Percentiles rank a stretch among this genome's conserved stretches.
Evolutionary conservation across 805 yeast genomes (phyloP).

Genomic region (Candida vartiovaarae): DNA sequence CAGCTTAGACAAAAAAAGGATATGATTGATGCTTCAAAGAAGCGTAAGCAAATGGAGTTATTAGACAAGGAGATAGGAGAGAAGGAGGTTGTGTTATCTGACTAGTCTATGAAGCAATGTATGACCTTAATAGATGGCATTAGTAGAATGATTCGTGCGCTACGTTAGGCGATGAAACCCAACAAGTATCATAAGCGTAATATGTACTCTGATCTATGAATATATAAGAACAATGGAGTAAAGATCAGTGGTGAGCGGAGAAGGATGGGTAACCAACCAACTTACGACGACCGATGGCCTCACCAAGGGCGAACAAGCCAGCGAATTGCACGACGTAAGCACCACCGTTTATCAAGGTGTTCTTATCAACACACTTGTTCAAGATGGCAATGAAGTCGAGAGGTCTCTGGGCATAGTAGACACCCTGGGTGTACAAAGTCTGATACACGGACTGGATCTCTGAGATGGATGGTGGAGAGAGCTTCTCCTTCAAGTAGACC

Average conservation of each 20-base stretch:
- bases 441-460: conserved; percentile 75
- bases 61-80: conserved; percentile 1
- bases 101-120: neutral
- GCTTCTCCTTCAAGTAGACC: conserved; percentile 86
- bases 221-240: conserved; percentile 1
- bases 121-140: neutral
- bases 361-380: conserved; percentile 40
- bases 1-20: conserved; percentile 57
- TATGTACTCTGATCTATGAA: neutral
- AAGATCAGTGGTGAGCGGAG: conserved; percentile 31
- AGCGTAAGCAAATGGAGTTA: conserved; percentile 31
- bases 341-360: conserved; percentile 55
- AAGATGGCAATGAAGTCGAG: conserved; percentile 42
- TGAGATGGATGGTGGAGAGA: conserved; percentile 80
- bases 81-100: conserved; percentile 5
- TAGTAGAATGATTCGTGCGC: too few relatives aligned
- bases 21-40: conserved; percentile 74
- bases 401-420: conserved; percentile 50
- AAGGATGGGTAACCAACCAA: conserved; percentile 77
- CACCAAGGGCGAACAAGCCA: conserved; percentile 93
- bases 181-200: conserved; percentile 2
- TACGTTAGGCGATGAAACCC: too few relatives aligned
- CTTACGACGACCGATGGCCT: conserved; percentile 92
- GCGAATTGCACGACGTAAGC: conserved; percentile 76
- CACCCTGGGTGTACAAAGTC: conserved; percentile 38